Evolutionary conservation across 2,329 filamentous ascomycete species (phyloP), one percentile per base, ranked within the genome.

Genomic region (Fusarium nisikadoi): DNA sequence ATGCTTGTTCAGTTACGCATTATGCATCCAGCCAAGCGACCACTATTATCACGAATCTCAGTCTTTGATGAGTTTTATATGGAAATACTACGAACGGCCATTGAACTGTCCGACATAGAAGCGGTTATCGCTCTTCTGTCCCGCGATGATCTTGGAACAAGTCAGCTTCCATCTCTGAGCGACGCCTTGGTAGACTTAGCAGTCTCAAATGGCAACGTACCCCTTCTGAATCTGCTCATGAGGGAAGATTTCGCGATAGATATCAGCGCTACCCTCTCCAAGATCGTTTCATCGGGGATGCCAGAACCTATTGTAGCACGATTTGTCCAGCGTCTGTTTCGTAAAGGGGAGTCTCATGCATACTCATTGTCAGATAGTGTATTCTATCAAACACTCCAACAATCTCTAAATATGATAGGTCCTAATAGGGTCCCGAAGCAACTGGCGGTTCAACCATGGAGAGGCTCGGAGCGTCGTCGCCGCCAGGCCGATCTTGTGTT

Each of bases 261-360:
- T 8, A 5, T 1, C 13, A 19, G 1, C 2, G 17, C 8, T 13
- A 47, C 11, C 1, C 1, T 47, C 6, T 14, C 8, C 19, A 31
- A 14, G 8, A 13, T 29, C 20, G 13, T 16, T 13, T n/a, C 27
- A 19, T 47, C 45, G 17, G 17, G 27, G 5, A 20, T 47, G 8
- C 45, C 45, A 29, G 45, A 47, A 4, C 17, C 45, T 2, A 7
- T 47, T 20, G 19, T 31, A 5, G 7, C 20, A 47, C 19, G 43
- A 11, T 29, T 47, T 20, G 19, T 14, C 20, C 27, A 31, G 8
- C 14, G 8, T 17, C 11, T 29, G 19, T 8, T 27, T 47, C 27
- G 2, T n/a, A 11, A 6, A 9, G 11, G 11, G 8, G 10, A 9
- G 3, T 10, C 31, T 20, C 17, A 47, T 20, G 6, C n/a, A 4